These are phyloP conservation scores for Ophiocordyceps camponoti-floridani DNA, from an alignment of 2,329 filamentous ascomycete genomes.

Conservation along the genomic window DNA sequence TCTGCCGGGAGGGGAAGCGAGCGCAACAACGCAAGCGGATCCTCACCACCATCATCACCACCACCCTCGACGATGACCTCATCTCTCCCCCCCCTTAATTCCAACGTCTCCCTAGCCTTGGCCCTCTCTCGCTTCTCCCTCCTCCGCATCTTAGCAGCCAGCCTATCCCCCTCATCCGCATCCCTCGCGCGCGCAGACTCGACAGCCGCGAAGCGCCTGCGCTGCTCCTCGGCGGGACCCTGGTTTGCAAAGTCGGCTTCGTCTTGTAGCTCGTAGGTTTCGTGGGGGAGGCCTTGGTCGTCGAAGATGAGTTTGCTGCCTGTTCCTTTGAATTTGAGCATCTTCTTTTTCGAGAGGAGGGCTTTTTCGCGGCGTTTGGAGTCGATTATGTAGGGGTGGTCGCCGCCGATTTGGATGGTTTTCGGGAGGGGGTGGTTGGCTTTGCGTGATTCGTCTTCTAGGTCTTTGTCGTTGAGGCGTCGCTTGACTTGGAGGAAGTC, in stretches of 20 bases:
- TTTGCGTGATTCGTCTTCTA: slow-evolving; percentile 30
- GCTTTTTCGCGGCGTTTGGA: slow-evolving; percentile 91
- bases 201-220: slow-evolving; percentile 57
- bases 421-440: slow-evolving; percentile 23
- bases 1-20: slow-evolving; percentile 33
- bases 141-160: slow-evolving; percentile 58
- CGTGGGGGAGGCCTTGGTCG: slow-evolving; percentile 72
- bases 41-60: slow-evolving; percentile 24
- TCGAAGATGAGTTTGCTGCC: slow-evolving; percentile 80
- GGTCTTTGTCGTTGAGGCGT: slow-evolving; percentile 55
- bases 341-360: slow-evolving; percentile 86
- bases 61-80: slow-evolving; percentile 17
- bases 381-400: slow-evolving; percentile 67
- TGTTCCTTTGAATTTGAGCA: slow-evolving; percentile 77
- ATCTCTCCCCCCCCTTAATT: slow-evolving; percentile 11
- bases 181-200: slow-evolving; percentile 54
- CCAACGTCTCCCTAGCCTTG: slow-evolving; percentile 43
- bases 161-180: slow-evolving; percentile 73
- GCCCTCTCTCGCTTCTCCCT: slow-evolving; percentile 58
- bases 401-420: slow-evolving; percentile 49
- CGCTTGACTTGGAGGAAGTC: slow-evolving; percentile 85
- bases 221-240: slow-evolving; percentile 60
- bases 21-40: slow-evolving; percentile 38
- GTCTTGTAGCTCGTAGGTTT: slow-evolving; percentile 74
- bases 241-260: slow-evolving; percentile 63